Base-by-base conservation (phyloP, 2,329 filamentous ascomycete genomes). In the Nannizziopsis arthrosporioides region DNA sequence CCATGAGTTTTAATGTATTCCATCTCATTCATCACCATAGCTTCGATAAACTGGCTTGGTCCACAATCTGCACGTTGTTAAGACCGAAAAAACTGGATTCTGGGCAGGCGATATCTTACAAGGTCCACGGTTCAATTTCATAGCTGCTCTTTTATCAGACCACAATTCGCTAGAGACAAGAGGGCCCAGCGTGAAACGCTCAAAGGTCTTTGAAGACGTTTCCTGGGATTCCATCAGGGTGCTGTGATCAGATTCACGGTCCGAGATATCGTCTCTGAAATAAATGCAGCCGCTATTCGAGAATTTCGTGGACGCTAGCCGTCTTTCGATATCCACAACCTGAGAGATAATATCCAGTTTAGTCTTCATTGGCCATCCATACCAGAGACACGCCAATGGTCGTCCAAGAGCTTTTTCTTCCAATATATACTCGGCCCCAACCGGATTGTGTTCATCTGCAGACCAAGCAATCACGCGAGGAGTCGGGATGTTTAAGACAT, bases 371-470 rank as follows among this genome's bases (percentile, higher is more conserved):
- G 47, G 38, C 44, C 39, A 48, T 9, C 39, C 12, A 11, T 38
- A 10, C 49, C 49, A 47, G 8, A 51, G 1, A 11, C 12, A 34
- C 11, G 32, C 40, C 5, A 51, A 31, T 10, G 32, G 39, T 1
- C 12, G 17, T 9, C 44, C 49, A 27, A 15, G 22, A 2, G 60
- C 61, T 46, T 61, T 53, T 53, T 63, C 59, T 55, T 61, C 60
- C 6, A 57, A 55, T 39, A 53, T 54, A 49, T 51, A 57, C 15
- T 51, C 57, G 11, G 44, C 49, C 5, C 27, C 44, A 12, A 48
- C 49, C 10, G 41, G 41, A 12, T 57, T 56, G 12, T 55, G 34
- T 7, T 11, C 12, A 14, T 51, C 44, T 5, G 50, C 14, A 35
- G 37, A 49, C 50, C 42, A 50, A 19, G 53, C 42, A 37, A 48